A percentile compares a stretch with the other conserved stretches of the same genome.
phyloP scores from a whole-genome alignment of 2,329 filamentous ascomycete species.

The Monosporascus cannonballus region DNA sequence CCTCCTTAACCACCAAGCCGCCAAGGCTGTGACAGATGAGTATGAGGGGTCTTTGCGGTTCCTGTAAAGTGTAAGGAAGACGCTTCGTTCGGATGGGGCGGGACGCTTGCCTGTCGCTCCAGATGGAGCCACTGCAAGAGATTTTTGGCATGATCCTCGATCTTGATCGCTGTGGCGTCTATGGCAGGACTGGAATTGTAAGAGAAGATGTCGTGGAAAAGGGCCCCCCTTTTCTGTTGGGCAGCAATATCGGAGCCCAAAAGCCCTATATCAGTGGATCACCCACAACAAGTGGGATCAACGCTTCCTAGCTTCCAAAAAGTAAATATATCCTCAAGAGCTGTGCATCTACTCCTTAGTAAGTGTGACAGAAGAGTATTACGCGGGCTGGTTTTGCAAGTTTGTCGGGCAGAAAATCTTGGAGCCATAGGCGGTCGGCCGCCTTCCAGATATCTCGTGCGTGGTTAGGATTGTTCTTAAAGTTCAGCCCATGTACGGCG shows the following conservation, averaged over 20 bases:
- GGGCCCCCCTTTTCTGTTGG: too few relatives aligned
- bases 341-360: too few relatives aligned
- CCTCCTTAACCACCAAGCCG: conserved; percentile 7
- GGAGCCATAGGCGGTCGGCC: conserved; percentile 6
- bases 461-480: conserved; percentile 5
- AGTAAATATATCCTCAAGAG: too few relatives aligned
- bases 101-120: conserved; percentile 1
- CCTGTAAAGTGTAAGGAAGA: conserved; percentile 2
- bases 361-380: too few relatives aligned
- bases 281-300: too few relatives aligned
- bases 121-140: conserved; percentile 4
- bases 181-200: conserved; percentile 11
- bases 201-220: too few relatives aligned
- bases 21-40: conserved; percentile 12
- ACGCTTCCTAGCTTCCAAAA: too few relatives aligned
- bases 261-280: too few relatives aligned
- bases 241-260: too few relatives aligned
- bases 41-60: conserved; percentile 7
- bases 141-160: conserved; percentile 9
- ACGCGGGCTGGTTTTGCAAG: conserved; percentile 3
- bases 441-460: conserved; percentile 9
- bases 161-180: conserved; percentile 2
- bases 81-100: neutral
- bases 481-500: conserved; percentile 10
- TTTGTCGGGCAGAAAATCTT: conserved; percentile 7